These are phyloP conservation scores for Podila verticillata DNA, from an alignment of 192 early-diverging fungal genomes.

Conservation along the genomic window DNA sequence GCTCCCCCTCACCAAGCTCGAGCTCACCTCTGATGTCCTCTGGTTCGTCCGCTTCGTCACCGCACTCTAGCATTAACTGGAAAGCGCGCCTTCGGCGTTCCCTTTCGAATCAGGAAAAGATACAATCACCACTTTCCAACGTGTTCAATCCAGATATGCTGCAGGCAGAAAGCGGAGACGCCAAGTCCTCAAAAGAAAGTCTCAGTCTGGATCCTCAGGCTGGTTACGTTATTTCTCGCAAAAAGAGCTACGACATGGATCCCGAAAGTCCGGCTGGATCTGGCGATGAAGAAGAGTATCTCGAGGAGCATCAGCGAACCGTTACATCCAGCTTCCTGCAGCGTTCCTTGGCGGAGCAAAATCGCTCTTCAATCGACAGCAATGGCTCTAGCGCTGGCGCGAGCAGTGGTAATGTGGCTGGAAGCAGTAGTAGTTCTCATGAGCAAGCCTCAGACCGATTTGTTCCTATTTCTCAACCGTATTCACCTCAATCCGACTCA, in stretches of 20 bases:
- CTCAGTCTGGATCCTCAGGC: conserved; percentile 1
- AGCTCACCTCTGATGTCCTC: conserved; percentile 46
- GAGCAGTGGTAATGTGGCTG: background rate
- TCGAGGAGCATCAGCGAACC: conserved; percentile 28
- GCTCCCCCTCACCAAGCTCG: conserved; percentile 41
- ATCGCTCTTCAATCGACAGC: conserved; percentile 29
- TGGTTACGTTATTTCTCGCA: conserved; percentile 6
- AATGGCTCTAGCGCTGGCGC: conserved; percentile 4
- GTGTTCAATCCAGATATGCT: conserved; percentile 45
- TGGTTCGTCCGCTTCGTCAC: conserved; percentile 33
- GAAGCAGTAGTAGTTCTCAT: background rate
- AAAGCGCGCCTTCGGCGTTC: conserved; percentile 40
- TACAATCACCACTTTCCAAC: conserved; percentile 46
- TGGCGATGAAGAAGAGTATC: conserved; percentile 40
- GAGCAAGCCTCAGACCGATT: conserved; percentile 10
- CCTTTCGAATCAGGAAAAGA: conserved; percentile 42
- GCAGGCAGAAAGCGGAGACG: conserved; percentile 29
- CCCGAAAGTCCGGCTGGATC: conserved; percentile 24
- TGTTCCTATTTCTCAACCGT: conserved; percentile 15
- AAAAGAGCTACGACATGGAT: conserved; percentile 27
- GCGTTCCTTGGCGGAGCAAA: background rate
- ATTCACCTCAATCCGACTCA: conserved; percentile 11
- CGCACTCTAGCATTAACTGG: conserved; percentile 40
- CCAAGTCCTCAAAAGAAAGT: conserved; percentile 27
- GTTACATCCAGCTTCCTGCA: conserved; percentile 13